phyloP scores from a whole-genome alignment of 2,329 filamentous ascomycete species.

The Beauveria sp. region DNA sequence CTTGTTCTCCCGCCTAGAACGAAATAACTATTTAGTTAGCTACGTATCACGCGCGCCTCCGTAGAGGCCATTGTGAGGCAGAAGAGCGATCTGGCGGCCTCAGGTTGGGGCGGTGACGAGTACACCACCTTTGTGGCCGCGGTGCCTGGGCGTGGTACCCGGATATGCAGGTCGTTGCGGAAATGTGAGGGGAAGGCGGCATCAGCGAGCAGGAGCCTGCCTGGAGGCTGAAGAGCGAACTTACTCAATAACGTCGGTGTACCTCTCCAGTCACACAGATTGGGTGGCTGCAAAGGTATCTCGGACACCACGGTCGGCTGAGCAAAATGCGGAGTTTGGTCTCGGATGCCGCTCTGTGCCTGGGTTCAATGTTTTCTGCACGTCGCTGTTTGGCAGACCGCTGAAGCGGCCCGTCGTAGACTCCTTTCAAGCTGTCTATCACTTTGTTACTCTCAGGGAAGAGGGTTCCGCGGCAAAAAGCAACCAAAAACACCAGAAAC shows the following conservation, averaged over 20 bases:
- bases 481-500: background rate
- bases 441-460: no score
- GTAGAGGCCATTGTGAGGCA: background rate
- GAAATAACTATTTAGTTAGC: background rate
- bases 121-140: background rate
- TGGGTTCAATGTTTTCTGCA: background rate
- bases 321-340: background rate
- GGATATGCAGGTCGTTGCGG: background rate
- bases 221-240: background rate
- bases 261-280: background rate
- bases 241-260: background rate
- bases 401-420: background rate
- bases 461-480: no score
- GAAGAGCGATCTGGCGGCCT: conserved; percentile 1
- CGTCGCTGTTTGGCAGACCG: background rate
- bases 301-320: background rate
- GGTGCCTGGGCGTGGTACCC: conserved; percentile 10
- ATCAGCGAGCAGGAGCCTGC: no score
- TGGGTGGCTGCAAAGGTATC: background rate
- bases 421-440: background rate
- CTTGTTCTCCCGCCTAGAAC: background rate
- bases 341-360: background rate
- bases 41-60: background rate
- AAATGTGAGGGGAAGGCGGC: background rate
- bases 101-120: background rate